Conservation (phyloP, 768 basidiomycete species). For the Rhodotorula kratochvilovae region DNA sequence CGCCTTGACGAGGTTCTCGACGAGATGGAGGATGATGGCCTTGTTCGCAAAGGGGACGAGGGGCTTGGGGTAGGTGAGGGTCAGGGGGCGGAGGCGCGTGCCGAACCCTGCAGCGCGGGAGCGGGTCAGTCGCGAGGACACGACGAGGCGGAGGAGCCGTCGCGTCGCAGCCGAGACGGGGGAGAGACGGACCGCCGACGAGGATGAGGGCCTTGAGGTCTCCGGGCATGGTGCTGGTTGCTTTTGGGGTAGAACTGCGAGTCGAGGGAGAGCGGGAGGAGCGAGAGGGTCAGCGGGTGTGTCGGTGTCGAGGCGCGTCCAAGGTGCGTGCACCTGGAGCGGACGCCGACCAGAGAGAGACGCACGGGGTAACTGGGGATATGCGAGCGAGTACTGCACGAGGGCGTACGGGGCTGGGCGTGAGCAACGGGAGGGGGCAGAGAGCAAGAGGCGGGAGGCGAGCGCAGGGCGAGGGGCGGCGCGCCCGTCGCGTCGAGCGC, state of each 20-base stretch:
- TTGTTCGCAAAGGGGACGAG: slow-evolving; percentile 48
- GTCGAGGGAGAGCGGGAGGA: not conserved
- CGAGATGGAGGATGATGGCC: slow-evolving; percentile 53
- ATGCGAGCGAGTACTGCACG: too few relatives aligned
- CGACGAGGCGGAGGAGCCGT: too few relatives aligned
- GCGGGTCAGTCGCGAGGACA: not conserved
- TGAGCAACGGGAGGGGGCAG: too few relatives aligned
- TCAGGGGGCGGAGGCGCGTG: slow-evolving; percentile 53
- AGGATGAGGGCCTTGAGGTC: slow-evolving; percentile 51
- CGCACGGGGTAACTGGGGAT: too few relatives aligned
- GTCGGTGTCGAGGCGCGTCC: too few relatives aligned
- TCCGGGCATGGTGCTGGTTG: slow-evolving; percentile 16
- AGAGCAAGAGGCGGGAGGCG: too few relatives aligned
- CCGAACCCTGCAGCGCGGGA: slow-evolving; percentile 48
- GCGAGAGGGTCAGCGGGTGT: not conserved
- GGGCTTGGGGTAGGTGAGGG: slow-evolving; percentile 52
- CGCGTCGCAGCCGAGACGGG: not conserved
- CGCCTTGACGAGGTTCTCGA: slow-evolving; percentile 53
- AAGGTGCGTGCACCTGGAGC: too few relatives aligned
- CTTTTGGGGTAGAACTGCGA: not conserved
- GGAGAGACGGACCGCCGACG: slow-evolving; percentile 49
- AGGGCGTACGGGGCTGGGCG: too few relatives aligned
- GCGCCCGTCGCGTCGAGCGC: too few relatives aligned
- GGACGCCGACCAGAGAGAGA: too few relatives aligned
- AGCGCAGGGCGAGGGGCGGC: too few relatives aligned